Base-by-base conservation (phyloP, 192 early-diverging fungal species). In the Spinellus fusiger region DNA sequence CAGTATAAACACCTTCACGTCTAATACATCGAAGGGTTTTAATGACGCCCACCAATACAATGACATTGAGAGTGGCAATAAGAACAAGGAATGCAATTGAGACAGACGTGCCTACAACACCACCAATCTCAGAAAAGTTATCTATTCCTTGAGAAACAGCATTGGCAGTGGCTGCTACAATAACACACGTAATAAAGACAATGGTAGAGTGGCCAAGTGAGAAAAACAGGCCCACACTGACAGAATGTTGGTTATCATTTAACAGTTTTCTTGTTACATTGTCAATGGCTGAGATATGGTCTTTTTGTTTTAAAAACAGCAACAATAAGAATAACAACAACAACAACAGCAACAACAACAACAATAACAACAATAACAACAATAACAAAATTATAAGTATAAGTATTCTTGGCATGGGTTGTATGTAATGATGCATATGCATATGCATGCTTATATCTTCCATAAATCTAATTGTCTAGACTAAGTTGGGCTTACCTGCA, bases 231-330 rank as follows among this genome's bases (percentile, higher is more conserved):
- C 87, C 87, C 18, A 89, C 85, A 38, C 77, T 73, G 0, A 87
- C 69, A 1, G 86, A 79, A 29, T 64, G 60, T 31, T 77, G 50
- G 13, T 59, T 59, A 25, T 74, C 62, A 29, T 66, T 62, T 0
- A 85, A 64, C 16, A 89, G 68, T 38, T 80, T 79, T 15, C 87
- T 69, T 12, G 86, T 89, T 10, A 87, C 82, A 56, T 89, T 89
- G 58, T 89, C 87, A 61, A 89, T 89, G 3, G 87, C 86, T 0
- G 86, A 82, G 27, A 89, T 79, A 61, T 89, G 86, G 55, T 89
- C 86, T 70, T 32, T 47, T 5, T 16, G 40, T 50, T 37, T 6
- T 12, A 34, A 58, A 16, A 51, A 32, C 38, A n/a, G 28, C 44
- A 16, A 18, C 23, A 8, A 12, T 40, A 40, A 38, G 2, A 49